Conservation (phyloP, 78 protist genomes). For the Tieghemostelium lacteum region DNA sequence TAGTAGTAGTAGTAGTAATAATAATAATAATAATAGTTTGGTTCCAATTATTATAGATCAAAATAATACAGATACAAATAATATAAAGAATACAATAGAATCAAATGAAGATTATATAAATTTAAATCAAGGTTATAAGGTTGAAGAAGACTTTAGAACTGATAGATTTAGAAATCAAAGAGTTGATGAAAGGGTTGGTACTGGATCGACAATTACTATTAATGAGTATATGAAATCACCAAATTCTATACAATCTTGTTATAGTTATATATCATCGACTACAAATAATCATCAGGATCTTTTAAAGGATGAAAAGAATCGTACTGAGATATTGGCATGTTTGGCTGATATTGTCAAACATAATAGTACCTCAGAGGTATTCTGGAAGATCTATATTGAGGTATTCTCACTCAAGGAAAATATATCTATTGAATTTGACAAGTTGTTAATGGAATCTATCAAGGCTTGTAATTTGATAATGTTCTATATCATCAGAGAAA, state of each 20-base stretch:
- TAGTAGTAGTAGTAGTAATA: no score
- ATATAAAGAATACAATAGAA: no score
- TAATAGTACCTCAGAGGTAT: constrained; percentile 2
- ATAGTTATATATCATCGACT: constrained; percentile 9
- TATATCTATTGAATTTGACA: constrained; percentile 31
- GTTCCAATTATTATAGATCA: not conserved
- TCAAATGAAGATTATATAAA: no score
- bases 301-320: not conserved
- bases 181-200: not conserved
- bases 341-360: constrained; percentile 26
- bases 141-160: not conserved
- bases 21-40: no score
- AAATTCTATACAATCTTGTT: not conserved
- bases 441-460: not conserved
- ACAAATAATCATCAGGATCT: not conserved
- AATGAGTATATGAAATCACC: constrained; percentile 17
- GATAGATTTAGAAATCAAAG: not conserved
- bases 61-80: not conserved
- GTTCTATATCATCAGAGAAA: constrained; percentile 12
- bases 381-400: constrained; percentile 66
- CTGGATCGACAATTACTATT: not conserved
- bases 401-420: constrained; percentile 21
- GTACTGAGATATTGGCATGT: constrained; percentile 9
- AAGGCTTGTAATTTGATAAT: constrained; percentile 7
- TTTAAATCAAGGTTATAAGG: no score